Evolutionary conservation across 2,329 filamentous ascomycete genomes (phyloP), one percentile per base, ranked within the genome.

Genomic region (Pseudocercospora cruenta): DNA sequence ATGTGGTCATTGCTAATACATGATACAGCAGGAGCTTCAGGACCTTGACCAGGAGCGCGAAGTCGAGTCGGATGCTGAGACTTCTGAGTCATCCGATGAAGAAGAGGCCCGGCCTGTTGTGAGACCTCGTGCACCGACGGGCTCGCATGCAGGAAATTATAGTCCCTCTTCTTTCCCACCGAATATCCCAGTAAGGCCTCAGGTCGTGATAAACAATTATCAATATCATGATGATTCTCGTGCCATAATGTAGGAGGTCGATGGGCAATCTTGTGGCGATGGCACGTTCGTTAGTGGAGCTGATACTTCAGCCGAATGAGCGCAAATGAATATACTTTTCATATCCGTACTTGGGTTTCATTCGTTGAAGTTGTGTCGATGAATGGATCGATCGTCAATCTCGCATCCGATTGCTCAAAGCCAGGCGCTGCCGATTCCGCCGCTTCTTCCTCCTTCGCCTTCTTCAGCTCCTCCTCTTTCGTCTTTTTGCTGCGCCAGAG

Each of bases 401-500:
- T 19, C 16, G 39, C 6, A 8, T 19, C 16, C 39, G 16, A 7
- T 3, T 43, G 14, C 16, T 43, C 39, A 19, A 19, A 0, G 39
- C n/a, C 39, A 1, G 39, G 3, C 19, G 39, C n/a, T 43, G 39
- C 39, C 16, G 16, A 7, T 19, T n/a, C 39, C 16, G 39, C 39
- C 16, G 39, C 39, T 19, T 43, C 43, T 12, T 60, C 57, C 55
- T 60, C 62, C 10, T 24, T 51, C 14, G 51, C 62, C 10, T 24
- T 60, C 58, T 43, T 51, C 39, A 58, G n/a, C 53, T 69, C 31
- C 2, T 64, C 67, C n/a, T 70, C 71, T 57, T 67, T 70, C 39
- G 74, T 71, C 62, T 68, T 73, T 59, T 60, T 57, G 31, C 69
- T 66, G 43, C 72, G 58, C 53, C 69, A 71, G 62, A 76, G 49